Conservation (phyloP, 1,139 yeast species). For the Suhomyces maxii region DNA sequence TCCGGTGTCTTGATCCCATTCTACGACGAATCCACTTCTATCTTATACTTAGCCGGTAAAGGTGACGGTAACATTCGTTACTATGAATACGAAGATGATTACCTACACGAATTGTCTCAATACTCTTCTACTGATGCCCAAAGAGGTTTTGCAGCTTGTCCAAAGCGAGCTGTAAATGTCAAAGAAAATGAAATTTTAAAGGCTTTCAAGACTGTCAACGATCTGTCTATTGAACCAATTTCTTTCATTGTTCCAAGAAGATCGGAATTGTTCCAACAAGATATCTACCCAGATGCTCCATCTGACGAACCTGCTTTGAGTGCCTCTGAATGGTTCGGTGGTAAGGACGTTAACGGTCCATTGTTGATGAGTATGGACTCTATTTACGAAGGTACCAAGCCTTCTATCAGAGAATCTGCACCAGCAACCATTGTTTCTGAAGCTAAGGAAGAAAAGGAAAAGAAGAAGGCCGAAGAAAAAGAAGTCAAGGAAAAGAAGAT, state of each 20-base stretch:
- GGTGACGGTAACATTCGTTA: conserved; percentile 98
- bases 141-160: conserved; percentile 91
- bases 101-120: conserved; percentile 78
- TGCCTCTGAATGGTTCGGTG: conserved; percentile 77
- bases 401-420: conserved; percentile 37
- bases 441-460: conserved; percentile 25
- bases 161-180: conserved; percentile 76
- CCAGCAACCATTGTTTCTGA: conserved; percentile 31
- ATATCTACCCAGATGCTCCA: conserved; percentile 90
- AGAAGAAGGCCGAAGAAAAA: conserved; percentile 21
- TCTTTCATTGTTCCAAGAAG: conserved; percentile 92
- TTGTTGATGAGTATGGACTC: conserved; percentile 73
- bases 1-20: conserved; percentile 93
- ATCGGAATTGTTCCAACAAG: conserved; percentile 88
- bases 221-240: conserved; percentile 79
- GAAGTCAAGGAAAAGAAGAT: conserved; percentile 16
- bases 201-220: conserved; percentile 82
- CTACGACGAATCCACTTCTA: conserved; percentile 76
- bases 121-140: conserved; percentile 89
- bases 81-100: conserved; percentile 82
- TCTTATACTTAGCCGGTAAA: conserved; percentile 89
- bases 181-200: conserved; percentile 81
- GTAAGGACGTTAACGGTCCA: conserved; percentile 83
- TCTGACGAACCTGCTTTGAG: conserved; percentile 74
- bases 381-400: conserved; percentile 72